A percentile compares a stretch with the other conserved stretches of the same genome.
Evolutionary conservation across 768 basidiomycete genomes (phyloP).

Genomic region (Omphalotus guepiniiformis): DNA sequence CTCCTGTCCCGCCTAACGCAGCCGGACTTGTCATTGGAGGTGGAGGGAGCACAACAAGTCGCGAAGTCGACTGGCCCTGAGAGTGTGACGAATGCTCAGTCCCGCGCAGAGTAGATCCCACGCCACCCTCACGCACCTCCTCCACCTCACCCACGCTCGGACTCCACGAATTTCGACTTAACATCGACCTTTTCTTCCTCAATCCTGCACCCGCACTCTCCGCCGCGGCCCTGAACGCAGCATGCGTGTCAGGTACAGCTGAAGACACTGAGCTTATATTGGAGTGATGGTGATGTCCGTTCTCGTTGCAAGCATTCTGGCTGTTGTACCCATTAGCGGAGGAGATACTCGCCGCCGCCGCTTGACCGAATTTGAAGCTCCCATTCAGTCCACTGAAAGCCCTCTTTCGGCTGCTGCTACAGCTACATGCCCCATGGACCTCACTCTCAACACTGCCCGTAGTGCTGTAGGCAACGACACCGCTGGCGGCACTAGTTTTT

Average conservation of each 20-base stretch:
- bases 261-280: background rate
- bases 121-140: background rate
- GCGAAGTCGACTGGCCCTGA: background rate
- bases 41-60: background rate
- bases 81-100: background rate
- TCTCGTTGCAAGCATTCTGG: background rate
- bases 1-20: background rate
- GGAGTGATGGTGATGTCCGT: background rate
- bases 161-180: conserved; percentile 7
- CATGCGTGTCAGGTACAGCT: background rate
- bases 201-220: background rate
- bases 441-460: background rate
- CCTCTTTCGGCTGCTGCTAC: background rate
- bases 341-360: background rate
- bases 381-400: background rate
- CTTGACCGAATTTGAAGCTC: no score
- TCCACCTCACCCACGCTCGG: background rate
- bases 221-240: conserved; percentile 6
- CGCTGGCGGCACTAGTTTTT: no score
- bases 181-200: conserved; percentile 9
- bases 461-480: no score
- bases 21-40: conserved; percentile 5
- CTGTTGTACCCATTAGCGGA: background rate
- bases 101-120: background rate
- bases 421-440: background rate